Base-by-base conservation (phyloP, 305 asterid species). In the Fraxinus sp. region DNA sequence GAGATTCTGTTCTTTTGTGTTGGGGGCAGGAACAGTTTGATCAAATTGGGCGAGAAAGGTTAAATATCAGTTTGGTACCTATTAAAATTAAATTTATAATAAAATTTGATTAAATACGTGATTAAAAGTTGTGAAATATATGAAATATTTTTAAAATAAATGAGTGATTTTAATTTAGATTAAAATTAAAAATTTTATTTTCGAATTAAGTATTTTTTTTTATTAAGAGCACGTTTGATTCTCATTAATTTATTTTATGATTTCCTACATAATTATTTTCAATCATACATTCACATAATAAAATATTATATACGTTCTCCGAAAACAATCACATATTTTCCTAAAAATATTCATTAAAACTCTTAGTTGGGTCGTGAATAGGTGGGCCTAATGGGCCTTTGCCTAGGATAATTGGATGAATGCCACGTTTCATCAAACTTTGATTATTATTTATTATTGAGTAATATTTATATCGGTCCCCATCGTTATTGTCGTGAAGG, bases 361-460 rank as follows among this genome's bases (percentile, higher is more conserved):
- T n/a, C 22, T 16, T 52, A 3, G n/a, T 52, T 52, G 16, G 64
- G 64, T 52, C 55, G 68, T 83, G 83, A 82, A 75, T 68, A 74
- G 2, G 28, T 72, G 66, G 82, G 85, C 84, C 83, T 83, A 52
- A 39, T 81, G 78, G 81, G 82, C 81, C 32, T 33, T 1, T 49
- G 4, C 24, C 52, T 1, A 8, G n/a, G 14, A 8, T 28, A 46
- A 13, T n/a, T 74, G 85, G 86, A 86, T 78, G 86, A 11, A 14
- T 18, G 86, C 83, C 88, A 86, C 83, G n/a, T 74, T 76, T 77
- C 66, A 24, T 76, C 62, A 24, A n/a, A 36, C 49, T 68, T 79
- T 70, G 78, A 57, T 18, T 57, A 20, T 18, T 6, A 57, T 18
- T 18, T 41, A 41, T 41, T 44, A 44, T 44, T 44, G 7, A 14